Evolutionary conservation across 345 rosid species (phyloP).

Genomic region (Limnanthes douglasii): DNA sequence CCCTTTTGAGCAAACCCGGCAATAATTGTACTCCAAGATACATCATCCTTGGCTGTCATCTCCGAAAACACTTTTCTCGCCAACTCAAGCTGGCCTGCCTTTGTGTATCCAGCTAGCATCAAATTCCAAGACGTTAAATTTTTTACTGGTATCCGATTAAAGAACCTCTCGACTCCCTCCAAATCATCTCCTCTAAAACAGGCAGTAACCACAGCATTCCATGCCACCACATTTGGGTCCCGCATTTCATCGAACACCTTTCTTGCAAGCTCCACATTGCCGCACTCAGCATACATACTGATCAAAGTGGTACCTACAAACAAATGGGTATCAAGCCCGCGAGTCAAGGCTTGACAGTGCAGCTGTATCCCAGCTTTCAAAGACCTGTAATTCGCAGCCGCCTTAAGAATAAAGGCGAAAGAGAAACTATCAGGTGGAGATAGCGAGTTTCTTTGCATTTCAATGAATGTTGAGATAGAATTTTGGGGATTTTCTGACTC

Average conservation of each 20-base stretch:
- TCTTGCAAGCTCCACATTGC: constrained; percentile 20
- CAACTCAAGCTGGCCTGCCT: constrained; percentile 29
- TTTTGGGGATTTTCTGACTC: constrained; percentile 27
- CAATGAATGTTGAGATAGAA: constrained; percentile 25
- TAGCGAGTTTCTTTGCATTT: constrained; percentile 21
- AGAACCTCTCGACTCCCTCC: constrained; percentile 15
- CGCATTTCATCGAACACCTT: constrained; percentile 41
- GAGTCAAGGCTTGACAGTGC: constrained; percentile 32
- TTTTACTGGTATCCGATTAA: constrained; percentile 21
- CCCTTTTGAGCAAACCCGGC: constrained; percentile 36
- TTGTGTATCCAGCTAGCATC: constrained; percentile 39
- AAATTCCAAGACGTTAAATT: constrained; percentile 57
- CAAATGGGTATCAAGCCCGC: constrained; percentile 30
- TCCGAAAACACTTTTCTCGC: constrained; percentile 24
- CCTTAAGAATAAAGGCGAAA: constrained; percentile 46
- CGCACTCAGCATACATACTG: constrained; percentile 45
- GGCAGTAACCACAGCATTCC: constrained; percentile 39
- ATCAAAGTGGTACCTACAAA: constrained; percentile 48
- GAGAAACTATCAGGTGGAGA: constrained; percentile 56
- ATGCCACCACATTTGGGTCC: constrained; percentile 31
- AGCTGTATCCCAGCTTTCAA: constrained; percentile 33
- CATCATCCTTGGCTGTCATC: constrained; percentile 33
- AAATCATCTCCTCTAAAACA: constrained; percentile 23
- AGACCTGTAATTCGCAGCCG: constrained; percentile 33
- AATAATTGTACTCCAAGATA: constrained; percentile 57